Evolutionary conservation across 2,329 filamentous ascomycete genomes (phyloP).

Genomic region (Fusarium sp.): DNA sequence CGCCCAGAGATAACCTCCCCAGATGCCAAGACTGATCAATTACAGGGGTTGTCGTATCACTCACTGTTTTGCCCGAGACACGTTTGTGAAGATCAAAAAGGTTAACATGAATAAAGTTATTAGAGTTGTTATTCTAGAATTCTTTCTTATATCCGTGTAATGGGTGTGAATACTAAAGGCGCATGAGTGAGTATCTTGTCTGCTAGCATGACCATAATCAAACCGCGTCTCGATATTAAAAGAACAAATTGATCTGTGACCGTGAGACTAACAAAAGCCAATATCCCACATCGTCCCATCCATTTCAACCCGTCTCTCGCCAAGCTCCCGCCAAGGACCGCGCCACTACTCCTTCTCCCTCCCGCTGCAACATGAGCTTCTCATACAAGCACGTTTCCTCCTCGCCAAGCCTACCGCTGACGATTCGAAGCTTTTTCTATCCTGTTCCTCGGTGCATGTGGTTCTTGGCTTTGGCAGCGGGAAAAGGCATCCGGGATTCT

Average conservation of each 20-base stretch:
- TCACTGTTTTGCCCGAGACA: background rate
- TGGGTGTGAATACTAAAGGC: background rate
- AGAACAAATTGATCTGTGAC: accelerated
- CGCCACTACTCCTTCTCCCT: constrained; percentile 9
- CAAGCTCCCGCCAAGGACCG: constrained; percentile 25
- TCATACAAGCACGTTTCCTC: constrained; percentile 1
- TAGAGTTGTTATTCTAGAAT: background rate
- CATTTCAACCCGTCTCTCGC: background rate
- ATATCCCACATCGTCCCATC: background rate
- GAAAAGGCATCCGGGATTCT: too few species aligned
- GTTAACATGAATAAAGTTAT: background rate
- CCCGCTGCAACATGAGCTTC: constrained; percentile 1
- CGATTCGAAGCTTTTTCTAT: background rate
- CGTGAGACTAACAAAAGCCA: background rate
- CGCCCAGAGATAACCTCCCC: constrained; percentile 8
- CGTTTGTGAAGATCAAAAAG: background rate
- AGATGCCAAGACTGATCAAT: constrained; percentile 20
- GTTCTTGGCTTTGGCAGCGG: background rate
- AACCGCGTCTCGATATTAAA: background rate
- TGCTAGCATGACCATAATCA: too few species aligned
- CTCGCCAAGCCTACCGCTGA: constrained; percentile 1
- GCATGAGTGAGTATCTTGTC: too few species aligned
- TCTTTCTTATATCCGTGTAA: background rate
- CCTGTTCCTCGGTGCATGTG: background rate
- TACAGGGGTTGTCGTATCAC: background rate